phyloP scores from a whole-genome alignment of 495 filamentous ascomycete species.

The Corynascus novoguineensis region DNA sequence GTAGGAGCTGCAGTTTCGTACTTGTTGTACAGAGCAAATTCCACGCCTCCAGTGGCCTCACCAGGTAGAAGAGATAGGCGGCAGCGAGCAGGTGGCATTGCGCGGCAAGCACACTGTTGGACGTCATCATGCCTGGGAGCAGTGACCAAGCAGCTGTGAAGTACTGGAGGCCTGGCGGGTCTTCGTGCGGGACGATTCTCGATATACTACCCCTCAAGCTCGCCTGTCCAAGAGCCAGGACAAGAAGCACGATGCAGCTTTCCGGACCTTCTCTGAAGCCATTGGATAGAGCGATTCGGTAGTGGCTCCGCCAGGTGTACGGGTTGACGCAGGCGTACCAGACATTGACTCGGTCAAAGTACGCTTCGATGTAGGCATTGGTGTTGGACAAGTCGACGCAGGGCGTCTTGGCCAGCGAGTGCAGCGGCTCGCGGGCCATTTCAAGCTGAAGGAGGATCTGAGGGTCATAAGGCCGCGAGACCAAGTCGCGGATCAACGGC shows the following conservation, averaged over 20 bases:
- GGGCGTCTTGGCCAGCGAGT: constrained; percentile 54
- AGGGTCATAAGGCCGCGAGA: constrained; percentile 70
- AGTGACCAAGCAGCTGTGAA: constrained; percentile 76
- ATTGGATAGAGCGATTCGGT: constrained; percentile 62
- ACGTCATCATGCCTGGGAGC: constrained; percentile 70
- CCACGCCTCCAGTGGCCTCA: constrained; percentile 77
- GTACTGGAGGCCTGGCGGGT: constrained; percentile 71
- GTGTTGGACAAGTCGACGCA: constrained; percentile 69
- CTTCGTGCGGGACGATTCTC: constrained; percentile 59
- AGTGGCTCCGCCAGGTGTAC: constrained; percentile 72
- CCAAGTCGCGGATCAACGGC: constrained; percentile 71
- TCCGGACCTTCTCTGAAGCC: constrained; percentile 71
- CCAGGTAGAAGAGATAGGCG: constrained; percentile 77
- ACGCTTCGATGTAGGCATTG: constrained; percentile 65
- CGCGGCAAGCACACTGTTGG: constrained; percentile 66
- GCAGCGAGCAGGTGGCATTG: constrained; percentile 75
- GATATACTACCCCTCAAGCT: constrained; percentile 68
- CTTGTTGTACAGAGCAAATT: constrained; percentile 70
- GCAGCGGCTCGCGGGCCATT: constrained; percentile 68
- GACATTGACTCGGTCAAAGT: constrained; percentile 72
- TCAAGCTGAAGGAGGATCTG: constrained; percentile 76
- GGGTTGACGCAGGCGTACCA: constrained; percentile 86
- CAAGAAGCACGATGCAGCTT: constrained; percentile 76
- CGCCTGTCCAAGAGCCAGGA: constrained; percentile 70
- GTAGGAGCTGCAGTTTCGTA: constrained; percentile 71